phyloP scores from a whole-genome alignment of 495 filamentous ascomycete species.

The Chlorociboria aeruginascens region DNA sequence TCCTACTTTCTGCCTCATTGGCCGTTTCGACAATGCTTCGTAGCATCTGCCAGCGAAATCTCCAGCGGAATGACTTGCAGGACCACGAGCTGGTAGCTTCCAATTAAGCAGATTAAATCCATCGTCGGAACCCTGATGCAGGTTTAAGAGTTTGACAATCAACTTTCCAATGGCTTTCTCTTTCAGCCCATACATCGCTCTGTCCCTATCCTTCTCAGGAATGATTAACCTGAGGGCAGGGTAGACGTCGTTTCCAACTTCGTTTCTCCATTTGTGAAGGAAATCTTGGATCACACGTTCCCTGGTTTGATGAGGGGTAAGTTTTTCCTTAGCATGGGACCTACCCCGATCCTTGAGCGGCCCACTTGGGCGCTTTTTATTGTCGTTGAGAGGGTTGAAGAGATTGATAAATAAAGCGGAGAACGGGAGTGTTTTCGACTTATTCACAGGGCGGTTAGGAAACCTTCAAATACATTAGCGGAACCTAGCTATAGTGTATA shows the following conservation, averaged over 20 bases:
- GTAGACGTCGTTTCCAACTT: constrained; percentile 87
- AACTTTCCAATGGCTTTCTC: constrained; percentile 84
- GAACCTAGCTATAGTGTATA: not conserved
- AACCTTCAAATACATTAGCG: constrained; percentile 36
- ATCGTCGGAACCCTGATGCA: constrained; percentile 84
- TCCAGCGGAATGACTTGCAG: constrained; percentile 55
- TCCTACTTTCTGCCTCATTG: constrained; percentile 62
- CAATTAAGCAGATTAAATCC: constrained; percentile 78
- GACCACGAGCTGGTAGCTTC: constrained; percentile 70
- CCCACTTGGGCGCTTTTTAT: constrained; percentile 52
- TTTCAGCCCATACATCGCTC: constrained; percentile 90
- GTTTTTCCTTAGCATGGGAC: constrained; percentile 40
- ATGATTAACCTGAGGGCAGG: constrained; percentile 85
- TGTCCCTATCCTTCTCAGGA: constrained; percentile 87
- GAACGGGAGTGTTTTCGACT: constrained; percentile 69
- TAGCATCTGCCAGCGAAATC: constrained; percentile 85
- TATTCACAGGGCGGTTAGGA: constrained; percentile 75
- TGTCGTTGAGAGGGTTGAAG: constrained; percentile 79
- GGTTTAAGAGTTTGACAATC: constrained; percentile 82
- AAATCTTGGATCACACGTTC: constrained; percentile 82
- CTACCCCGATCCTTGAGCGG: constrained; percentile 36
- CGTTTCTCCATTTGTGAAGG: constrained; percentile 75
- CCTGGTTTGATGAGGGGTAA: constrained; percentile 71
- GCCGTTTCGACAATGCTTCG: constrained; percentile 75
- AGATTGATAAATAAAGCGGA: constrained; percentile 62